Percentiles rank a stretch among this genome's conserved stretches.
Conservation (phyloP, 2,329 filamentous ascomycete genomes). For the Akanthomyces lecanii region DNA sequence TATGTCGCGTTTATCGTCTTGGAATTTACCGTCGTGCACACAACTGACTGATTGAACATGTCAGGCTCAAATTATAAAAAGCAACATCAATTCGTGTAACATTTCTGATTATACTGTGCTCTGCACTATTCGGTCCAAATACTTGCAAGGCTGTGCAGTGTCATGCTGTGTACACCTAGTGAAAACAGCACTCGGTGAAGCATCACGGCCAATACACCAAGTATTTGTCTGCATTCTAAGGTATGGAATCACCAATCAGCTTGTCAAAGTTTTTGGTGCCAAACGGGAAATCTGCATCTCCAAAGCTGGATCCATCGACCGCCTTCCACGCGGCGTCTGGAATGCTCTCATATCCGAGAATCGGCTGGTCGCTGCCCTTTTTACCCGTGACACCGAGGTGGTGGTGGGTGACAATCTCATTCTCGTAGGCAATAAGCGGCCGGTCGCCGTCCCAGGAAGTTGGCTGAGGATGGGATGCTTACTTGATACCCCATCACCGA, state of each 20-base stretch:
- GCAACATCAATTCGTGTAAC: no score
- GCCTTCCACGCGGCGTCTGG: constrained; percentile 30
- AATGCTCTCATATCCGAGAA: constrained; percentile 38
- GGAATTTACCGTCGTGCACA: constrained; percentile 20
- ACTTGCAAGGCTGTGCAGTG: no score
- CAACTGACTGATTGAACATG: no score
- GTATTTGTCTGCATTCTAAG: background rate
- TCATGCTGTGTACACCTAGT: background rate
- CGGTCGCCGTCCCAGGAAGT: constrained; percentile 23
- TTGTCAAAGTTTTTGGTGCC: background rate
- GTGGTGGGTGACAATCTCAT: constrained; percentile 32
- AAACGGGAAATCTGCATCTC: constrained; percentile 37
- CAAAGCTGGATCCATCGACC: constrained; percentile 36
- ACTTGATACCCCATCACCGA: background rate
- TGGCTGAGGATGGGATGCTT: background rate
- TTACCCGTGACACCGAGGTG: constrained; percentile 31
- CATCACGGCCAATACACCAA: background rate
- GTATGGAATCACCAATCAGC: background rate
- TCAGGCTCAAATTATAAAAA: no score
- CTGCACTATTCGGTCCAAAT: background rate
- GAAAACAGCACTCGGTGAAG: no score
- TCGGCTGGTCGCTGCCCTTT: constrained; percentile 34
- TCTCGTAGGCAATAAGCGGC: constrained; percentile 31
- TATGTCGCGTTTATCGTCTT: constrained; percentile 22
- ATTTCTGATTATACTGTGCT: no score